These are phyloP conservation scores for Camelina sativa DNA, from an alignment of 345 rosid genomes.

Conservation along the genomic window DNA sequence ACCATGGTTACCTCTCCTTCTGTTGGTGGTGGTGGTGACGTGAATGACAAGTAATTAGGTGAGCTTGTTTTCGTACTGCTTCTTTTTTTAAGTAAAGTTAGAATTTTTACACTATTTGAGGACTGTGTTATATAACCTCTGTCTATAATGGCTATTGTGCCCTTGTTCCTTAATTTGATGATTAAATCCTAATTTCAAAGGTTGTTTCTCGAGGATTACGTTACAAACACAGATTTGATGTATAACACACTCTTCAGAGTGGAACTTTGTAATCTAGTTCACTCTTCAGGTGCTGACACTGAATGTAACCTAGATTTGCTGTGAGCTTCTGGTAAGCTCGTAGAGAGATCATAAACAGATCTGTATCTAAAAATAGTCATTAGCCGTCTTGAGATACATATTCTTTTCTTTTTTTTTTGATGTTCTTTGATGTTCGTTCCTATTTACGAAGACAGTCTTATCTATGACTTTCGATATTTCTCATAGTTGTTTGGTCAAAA, in stretches of 20 bases:
- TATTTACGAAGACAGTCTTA: background rate
- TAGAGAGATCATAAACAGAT: too few species aligned
- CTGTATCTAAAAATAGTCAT: too few species aligned
- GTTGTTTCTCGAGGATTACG: too few species aligned
- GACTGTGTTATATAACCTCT: background rate
- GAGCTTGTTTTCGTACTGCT: constrained; percentile 1
- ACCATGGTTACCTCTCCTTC: constrained; percentile 47
- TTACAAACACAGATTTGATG: too few species aligned
- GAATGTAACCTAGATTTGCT: too few species aligned
- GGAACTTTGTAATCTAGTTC: too few species aligned
- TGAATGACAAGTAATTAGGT: constrained; percentile 51
- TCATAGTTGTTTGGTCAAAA: constrained; percentile 3
- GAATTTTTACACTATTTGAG: background rate
- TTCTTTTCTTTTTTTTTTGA: too few species aligned
- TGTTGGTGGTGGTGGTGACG: constrained; percentile 44
- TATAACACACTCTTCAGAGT: too few species aligned
- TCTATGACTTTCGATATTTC: background rate
- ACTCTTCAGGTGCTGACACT: too few species aligned
- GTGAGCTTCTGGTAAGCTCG: too few species aligned
- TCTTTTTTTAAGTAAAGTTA: background rate
- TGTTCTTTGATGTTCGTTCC: background rate
- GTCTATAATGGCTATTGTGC: background rate
- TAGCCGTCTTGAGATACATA: constrained; percentile 4
- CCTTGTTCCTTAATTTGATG: too few species aligned
- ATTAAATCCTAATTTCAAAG: too few species aligned